Conservation (phyloP, 2,329 filamentous ascomycete genomes). For the Penicillium sclerotiorum region DNA sequence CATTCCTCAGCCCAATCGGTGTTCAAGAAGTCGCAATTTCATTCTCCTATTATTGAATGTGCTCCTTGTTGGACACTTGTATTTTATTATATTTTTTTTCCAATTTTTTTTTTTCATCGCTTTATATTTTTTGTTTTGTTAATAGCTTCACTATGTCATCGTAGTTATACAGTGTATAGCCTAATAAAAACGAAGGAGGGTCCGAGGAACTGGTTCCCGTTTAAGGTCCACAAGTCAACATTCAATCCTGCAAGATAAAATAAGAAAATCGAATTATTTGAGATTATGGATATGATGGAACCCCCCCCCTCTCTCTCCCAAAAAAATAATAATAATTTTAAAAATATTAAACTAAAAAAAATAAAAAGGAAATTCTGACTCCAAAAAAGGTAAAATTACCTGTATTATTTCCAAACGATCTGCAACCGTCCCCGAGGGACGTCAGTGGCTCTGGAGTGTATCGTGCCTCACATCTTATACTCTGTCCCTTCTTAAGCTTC, state of each 20-base stretch:
- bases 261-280: conserved; percentile 11
- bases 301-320: neutral
- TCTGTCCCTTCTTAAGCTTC: conserved; percentile 48
- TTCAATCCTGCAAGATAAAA: conserved; percentile 16
- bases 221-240: conserved; percentile 17
- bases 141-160: neutral
- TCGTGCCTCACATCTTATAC: conserved; percentile 32
- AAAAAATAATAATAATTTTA: neutral
- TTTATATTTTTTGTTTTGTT: too few species aligned
- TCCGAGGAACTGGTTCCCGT: conserved; percentile 40
- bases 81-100: too few species aligned
- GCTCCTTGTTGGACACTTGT: too few species aligned
- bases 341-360: neutral
- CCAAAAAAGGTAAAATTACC: conserved; percentile 14
- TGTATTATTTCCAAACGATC: conserved; percentile 34
- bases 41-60: too few species aligned
- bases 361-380: neutral
- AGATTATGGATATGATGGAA: conserved; percentile 4
- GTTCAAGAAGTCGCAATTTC: neutral
- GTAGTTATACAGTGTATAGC: neutral
- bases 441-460: conserved; percentile 42
- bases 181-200: conserved; percentile 12
- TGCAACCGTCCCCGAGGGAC: conserved; percentile 43
- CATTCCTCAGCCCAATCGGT: conserved; percentile 23
- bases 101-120: too few species aligned